Conservation (phyloP, 2,329 filamentous ascomycete species). For the Dothideomycetes sp. region DNA sequence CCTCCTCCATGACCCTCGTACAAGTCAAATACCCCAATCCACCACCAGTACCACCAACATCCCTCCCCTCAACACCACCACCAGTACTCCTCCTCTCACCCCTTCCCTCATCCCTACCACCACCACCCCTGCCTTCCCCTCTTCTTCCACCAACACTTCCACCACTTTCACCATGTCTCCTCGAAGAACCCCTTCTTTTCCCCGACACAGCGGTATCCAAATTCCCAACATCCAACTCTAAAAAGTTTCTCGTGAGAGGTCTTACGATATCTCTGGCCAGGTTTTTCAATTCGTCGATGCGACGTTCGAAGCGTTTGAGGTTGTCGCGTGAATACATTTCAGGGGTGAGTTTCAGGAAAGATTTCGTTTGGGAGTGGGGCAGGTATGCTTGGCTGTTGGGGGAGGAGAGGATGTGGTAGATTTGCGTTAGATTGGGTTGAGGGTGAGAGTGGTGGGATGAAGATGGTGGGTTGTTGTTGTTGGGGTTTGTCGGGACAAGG, state of each 20-base stretch:
- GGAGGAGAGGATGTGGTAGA: constrained; percentile 66
- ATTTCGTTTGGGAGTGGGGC: constrained; percentile 77
- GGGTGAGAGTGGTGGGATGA: constrained; percentile 32
- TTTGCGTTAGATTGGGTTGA: constrained; percentile 56
- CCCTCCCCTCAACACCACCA: not conserved
- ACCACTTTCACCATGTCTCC: not conserved
- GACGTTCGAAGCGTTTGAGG: constrained; percentile 71
- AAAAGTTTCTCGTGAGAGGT: constrained; percentile 74
- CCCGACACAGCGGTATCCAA: not conserved
- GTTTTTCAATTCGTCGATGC: constrained; percentile 79
- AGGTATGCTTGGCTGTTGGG: constrained; percentile 58
- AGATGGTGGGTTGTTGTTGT: constrained; percentile 15
- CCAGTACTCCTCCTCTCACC: not conserved
- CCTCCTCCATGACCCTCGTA: constrained; percentile 49
- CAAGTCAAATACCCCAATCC: constrained; percentile 54
- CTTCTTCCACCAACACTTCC: constrained; percentile 39
- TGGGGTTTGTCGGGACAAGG: not conserved
- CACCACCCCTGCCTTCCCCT: not conserved
- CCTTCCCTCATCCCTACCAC: too few relatives aligned
- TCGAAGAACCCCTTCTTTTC: not conserved
- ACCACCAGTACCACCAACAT: not conserved
- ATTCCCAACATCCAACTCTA: constrained; percentile 62
- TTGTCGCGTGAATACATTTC: constrained; percentile 83
- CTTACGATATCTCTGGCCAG: constrained; percentile 74
- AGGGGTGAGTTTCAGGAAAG: constrained; percentile 74